Percentiles rank a stretch among this genome's conserved stretches.
phyloP scores from a whole-genome alignment of 129 eudicot genomes.

The Sambucus nigra region DNA sequence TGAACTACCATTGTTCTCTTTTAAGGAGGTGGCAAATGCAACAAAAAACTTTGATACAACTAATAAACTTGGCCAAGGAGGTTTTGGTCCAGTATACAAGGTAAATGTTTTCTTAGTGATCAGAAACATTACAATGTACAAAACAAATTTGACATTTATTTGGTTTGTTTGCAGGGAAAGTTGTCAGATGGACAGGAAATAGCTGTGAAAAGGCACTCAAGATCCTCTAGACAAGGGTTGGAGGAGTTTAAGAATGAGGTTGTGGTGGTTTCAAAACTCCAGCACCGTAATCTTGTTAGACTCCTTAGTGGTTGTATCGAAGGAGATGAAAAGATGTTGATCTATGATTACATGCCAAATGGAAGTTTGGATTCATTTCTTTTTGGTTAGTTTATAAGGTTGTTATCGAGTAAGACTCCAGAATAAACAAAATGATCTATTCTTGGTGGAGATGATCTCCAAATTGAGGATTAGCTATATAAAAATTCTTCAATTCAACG shows the following conservation, averaged over 20 bases:
- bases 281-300: conserved; percentile 37
- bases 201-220: conserved; percentile 43
- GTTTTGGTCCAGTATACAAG: conserved; percentile 39
- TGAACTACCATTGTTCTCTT: conserved; percentile 26
- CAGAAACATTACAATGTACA: neutral
- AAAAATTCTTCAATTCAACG: too few relatives aligned
- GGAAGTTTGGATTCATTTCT: conserved; percentile 36
- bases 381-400: conserved; percentile 37
- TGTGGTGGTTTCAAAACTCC: conserved; percentile 34
- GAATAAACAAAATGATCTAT: too few relatives aligned
- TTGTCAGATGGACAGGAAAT: conserved; percentile 26
- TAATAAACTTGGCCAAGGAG: conserved; percentile 33
- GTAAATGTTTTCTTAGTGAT: conserved; percentile 2
- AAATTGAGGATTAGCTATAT: too few relatives aligned
- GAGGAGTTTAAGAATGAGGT: conserved; percentile 41
- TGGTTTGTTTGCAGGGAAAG: conserved; percentile 18
- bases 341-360: conserved; percentile 35
- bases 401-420: too few relatives aligned
- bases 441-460: too few relatives aligned
- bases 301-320: conserved; percentile 33
- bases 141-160: neutral
- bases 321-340: conserved; percentile 26
- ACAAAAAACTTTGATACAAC: conserved; percentile 20
- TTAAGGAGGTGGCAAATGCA: conserved; percentile 21
- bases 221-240: conserved; percentile 35